phyloP scores from a whole-genome alignment of 139 green algal species.

The Coccomyxa sp. region DNA sequence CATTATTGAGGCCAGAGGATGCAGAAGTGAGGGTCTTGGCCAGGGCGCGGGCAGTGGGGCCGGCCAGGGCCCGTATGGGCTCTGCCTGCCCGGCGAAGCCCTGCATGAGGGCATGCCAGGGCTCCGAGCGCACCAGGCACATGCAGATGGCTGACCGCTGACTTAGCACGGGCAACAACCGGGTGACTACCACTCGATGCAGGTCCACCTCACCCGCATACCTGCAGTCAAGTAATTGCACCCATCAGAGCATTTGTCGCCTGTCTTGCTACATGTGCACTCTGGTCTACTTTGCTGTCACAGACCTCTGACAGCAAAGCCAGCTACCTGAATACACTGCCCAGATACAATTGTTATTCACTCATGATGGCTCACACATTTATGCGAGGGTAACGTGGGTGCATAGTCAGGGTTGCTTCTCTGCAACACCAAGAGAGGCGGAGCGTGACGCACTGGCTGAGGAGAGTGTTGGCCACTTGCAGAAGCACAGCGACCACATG shows the following conservation, averaged over 20 bases:
- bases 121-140: slow-evolving; percentile 31
- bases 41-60: slow-evolving; percentile 20
- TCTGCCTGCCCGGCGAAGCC: slow-evolving; percentile 30
- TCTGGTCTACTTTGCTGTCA: too few species aligned
- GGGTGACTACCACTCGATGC: slow-evolving; percentile 28
- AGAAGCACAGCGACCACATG: slow-evolving; percentile 29
- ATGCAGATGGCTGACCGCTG: slow-evolving; percentile 29
- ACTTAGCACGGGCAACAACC: slow-evolving; percentile 56
- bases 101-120: slow-evolving; percentile 48
- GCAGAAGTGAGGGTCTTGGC: slow-evolving; percentile 23
- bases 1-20: slow-evolving; percentile 10
- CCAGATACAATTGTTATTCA: too few species aligned
- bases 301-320: too few species aligned
- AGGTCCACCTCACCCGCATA: slow-evolving; percentile 26
- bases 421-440: too few species aligned
- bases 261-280: too few species aligned
- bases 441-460: not conserved
- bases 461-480: slow-evolving; percentile 25
- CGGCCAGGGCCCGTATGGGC: slow-evolving; percentile 25
- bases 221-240: not conserved
- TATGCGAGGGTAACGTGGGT: too few species aligned
- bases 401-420: too few species aligned
- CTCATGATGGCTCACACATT: too few species aligned
- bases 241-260: too few species aligned
- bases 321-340: too few species aligned